phyloP scores from a whole-genome alignment of 495 filamentous ascomycete species.

The Thermochaetoides thermophila region DNA sequence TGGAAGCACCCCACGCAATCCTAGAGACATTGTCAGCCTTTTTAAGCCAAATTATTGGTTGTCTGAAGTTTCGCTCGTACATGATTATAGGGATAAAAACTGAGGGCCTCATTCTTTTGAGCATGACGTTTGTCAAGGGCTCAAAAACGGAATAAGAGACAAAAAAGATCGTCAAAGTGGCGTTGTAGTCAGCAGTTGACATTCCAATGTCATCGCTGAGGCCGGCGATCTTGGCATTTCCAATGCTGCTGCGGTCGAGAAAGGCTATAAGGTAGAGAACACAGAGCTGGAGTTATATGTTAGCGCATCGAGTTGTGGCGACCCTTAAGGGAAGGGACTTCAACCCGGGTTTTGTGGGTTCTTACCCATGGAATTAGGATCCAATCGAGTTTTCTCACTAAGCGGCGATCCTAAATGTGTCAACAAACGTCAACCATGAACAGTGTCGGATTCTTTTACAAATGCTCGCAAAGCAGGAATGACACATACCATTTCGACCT shows the following conservation, averaged over 20 bases:
- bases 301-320: not conserved
- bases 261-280: slow-evolving; percentile 77
- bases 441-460: too few species aligned
- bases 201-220: slow-evolving; percentile 44
- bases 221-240: slow-evolving; percentile 76
- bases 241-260: slow-evolving; percentile 70
- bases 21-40: too few species aligned
- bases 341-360: not conserved
- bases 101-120: slow-evolving; percentile 52
- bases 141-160: slow-evolving; percentile 80
- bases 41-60: too few species aligned
- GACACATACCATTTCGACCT: slow-evolving; percentile 44
- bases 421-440: not conserved
- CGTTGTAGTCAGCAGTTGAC: slow-evolving; percentile 53
- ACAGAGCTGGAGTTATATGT: slow-evolving; percentile 36
- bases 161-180: slow-evolving; percentile 75
- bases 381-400: slow-evolving; percentile 57
- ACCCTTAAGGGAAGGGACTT: too few species aligned
- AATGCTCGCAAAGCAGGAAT: not conserved
- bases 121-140: slow-evolving; percentile 73
- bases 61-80: slow-evolving; percentile 34
- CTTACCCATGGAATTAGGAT: slow-evolving; percentile 58
- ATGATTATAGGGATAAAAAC: slow-evolving; percentile 53
- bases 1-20: slow-evolving; percentile 56
- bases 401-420: slow-evolving; percentile 41